Percentiles rank a stretch among this genome's conserved stretches.
phyloP scores from a whole-genome alignment of 164 flowering plant species.

The Nymphaea thermarum region DNA sequence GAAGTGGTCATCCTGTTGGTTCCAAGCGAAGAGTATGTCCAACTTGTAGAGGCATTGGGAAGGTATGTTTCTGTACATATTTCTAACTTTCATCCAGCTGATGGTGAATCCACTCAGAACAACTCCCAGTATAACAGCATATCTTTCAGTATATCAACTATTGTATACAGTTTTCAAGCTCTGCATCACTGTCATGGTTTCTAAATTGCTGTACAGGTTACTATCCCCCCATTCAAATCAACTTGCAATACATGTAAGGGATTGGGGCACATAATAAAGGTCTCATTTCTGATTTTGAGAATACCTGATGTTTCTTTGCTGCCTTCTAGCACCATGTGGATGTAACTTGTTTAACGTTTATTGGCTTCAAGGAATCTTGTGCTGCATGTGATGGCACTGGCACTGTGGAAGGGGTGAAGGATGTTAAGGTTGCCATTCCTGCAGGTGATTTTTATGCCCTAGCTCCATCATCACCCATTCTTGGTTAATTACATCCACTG shows the following conservation, averaged over 20 bases:
- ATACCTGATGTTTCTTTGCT: conserved; percentile 1
- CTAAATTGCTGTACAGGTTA: conserved; percentile 32
- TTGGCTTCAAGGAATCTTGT: conserved; percentile 47
- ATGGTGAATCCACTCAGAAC: background rate
- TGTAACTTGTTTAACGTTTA: conserved; percentile 4
- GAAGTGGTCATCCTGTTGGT: conserved; percentile 55
- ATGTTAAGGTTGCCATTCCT: conserved; percentile 61
- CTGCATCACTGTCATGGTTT: background rate
- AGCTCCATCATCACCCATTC: too few species aligned
- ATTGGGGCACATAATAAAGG: conserved; percentile 56
- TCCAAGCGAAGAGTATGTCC: conserved; percentile 51
- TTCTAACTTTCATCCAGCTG: background rate
- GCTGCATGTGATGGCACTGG: conserved; percentile 57
- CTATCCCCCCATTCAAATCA: conserved; percentile 81
- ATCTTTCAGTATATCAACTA: too few species aligned
- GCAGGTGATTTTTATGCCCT: conserved; percentile 37
- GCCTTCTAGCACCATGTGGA: background rate
- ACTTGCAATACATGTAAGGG: conserved; percentile 80
- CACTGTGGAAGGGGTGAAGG: conserved; percentile 56
- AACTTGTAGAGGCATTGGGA: conserved; percentile 63
- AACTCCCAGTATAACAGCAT: too few species aligned
- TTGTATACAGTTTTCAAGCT: background rate
- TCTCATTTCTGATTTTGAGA: conserved; percentile 8
- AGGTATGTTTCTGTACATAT: conserved; percentile 28
- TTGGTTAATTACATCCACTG: too few species aligned